These are phyloP conservation scores for Penicillium sp. DNA, from an alignment of 2,329 filamentous ascomycete species.

Conservation along the genomic window DNA sequence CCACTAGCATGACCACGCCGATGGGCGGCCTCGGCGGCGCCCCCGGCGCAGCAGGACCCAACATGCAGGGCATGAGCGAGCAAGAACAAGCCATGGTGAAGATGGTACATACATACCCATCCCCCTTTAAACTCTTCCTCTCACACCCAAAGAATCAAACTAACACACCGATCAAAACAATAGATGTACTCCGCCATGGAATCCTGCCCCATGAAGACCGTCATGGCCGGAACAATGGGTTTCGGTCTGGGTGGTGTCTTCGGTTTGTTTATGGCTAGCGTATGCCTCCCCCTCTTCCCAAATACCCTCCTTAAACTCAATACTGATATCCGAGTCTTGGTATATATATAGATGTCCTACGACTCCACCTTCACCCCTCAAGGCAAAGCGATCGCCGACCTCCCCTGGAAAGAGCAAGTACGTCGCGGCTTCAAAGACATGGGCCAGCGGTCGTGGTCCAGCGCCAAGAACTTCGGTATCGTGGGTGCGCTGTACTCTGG, in stretches of 20 bases:
- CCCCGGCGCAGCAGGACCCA: slow-evolving; percentile 30
- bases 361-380: slow-evolving; percentile 70
- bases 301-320: too few relatives aligned
- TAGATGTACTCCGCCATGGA: slow-evolving; percentile 82
- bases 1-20: too few relatives aligned
- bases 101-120: too few relatives aligned
- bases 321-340: too few relatives aligned
- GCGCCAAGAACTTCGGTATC: slow-evolving; percentile 88
- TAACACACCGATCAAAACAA: too few relatives aligned
- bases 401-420: slow-evolving; percentile 78
- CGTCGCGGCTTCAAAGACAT: slow-evolving; percentile 85
- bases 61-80: slow-evolving; percentile 37
- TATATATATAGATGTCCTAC: slow-evolving; percentile 75
- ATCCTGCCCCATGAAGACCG: slow-evolving; percentile 80
- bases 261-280: slow-evolving; percentile 94
- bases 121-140: too few relatives aligned
- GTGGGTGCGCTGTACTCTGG: slow-evolving; percentile 85
- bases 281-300: slow-evolving; percentile 53
- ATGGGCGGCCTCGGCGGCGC: too few relatives aligned
- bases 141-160: too few relatives aligned
- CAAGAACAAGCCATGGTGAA: slow-evolving; percentile 44
- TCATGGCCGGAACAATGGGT: slow-evolving; percentile 83
- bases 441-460: slow-evolving; percentile 71
- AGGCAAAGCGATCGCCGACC: slow-evolving; percentile 48
- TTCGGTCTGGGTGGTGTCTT: slow-evolving; percentile 91